Conservation (phyloP, 306 rosid genomes). For the Alnus rubra region DNA sequence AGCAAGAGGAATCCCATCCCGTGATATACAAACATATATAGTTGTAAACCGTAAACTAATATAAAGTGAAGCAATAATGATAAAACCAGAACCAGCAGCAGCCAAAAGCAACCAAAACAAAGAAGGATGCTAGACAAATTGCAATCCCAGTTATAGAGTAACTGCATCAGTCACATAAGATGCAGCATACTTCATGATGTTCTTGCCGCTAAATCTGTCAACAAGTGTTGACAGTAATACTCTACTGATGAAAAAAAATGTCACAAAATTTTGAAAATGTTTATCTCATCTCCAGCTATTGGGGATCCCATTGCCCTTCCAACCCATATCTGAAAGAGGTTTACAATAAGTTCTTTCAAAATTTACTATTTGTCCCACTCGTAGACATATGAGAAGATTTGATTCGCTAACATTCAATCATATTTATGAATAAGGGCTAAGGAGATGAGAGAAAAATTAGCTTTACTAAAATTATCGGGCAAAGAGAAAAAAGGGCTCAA, state of each 20-base stretch:
- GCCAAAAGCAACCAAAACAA: not conserved
- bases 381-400: not conserved
- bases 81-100: not conserved
- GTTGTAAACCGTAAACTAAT: not conserved
- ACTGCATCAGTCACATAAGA: not conserved
- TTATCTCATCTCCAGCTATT: too few relatives aligned
- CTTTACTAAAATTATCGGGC: not conserved
- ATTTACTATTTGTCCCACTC: not conserved
- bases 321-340: too few relatives aligned
- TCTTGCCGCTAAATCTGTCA: not conserved
- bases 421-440: not conserved
- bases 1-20: not conserved
- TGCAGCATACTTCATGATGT: not conserved
- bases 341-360: too few relatives aligned
- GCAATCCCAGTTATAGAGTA: not conserved
- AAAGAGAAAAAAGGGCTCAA: not conserved
- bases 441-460: not conserved
- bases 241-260: not conserved
- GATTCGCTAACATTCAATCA: not conserved
- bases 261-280: not conserved
- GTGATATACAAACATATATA: too few relatives aligned
- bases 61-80: not conserved
- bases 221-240: not conserved
- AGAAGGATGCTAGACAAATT: not conserved
- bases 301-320: too few relatives aligned